phyloP scores from a whole-genome alignment of 805 yeast genomes.

The Kodamaea sagamina region DNA sequence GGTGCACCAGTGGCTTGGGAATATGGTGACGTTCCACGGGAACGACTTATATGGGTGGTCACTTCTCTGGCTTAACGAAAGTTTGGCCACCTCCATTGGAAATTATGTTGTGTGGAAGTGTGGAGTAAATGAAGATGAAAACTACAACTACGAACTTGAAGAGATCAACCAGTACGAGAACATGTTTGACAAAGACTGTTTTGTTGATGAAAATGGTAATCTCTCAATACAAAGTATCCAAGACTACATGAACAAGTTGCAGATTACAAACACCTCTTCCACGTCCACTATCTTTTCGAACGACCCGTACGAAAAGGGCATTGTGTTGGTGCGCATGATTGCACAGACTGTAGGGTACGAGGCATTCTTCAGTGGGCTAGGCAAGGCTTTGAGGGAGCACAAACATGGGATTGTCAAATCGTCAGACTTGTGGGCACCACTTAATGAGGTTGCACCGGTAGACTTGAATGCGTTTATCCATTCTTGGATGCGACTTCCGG shows the following conservation, averaged over 20 bases:
- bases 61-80: constrained; percentile 72
- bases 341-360: constrained; percentile 43
- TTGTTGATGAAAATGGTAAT: constrained; percentile 18
- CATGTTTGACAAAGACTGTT: constrained; percentile 39
- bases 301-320: constrained; percentile 60
- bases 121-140: constrained; percentile 16
- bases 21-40: constrained; percentile 52
- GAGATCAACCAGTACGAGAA: constrained; percentile 25
- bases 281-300: constrained; percentile 51
- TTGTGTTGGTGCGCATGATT: constrained; percentile 55
- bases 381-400: constrained; percentile 37
- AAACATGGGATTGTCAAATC: constrained; percentile 47
- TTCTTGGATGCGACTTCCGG: constrained; percentile 63
- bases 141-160: constrained; percentile 15
- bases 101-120: constrained; percentile 40
- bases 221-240: constrained; percentile 36
- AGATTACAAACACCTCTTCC: constrained; percentile 20
- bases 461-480: constrained; percentile 55
- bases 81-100: constrained; percentile 77
- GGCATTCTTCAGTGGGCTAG: constrained; percentile 32
- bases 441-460: constrained; percentile 18
- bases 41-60: constrained; percentile 54
- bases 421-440: constrained; percentile 52
- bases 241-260: constrained; percentile 34
- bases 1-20: constrained; percentile 82